Evolutionary conservation across 495 filamentous ascomycete species (phyloP).

Genomic region (Letharia lupina): DNA sequence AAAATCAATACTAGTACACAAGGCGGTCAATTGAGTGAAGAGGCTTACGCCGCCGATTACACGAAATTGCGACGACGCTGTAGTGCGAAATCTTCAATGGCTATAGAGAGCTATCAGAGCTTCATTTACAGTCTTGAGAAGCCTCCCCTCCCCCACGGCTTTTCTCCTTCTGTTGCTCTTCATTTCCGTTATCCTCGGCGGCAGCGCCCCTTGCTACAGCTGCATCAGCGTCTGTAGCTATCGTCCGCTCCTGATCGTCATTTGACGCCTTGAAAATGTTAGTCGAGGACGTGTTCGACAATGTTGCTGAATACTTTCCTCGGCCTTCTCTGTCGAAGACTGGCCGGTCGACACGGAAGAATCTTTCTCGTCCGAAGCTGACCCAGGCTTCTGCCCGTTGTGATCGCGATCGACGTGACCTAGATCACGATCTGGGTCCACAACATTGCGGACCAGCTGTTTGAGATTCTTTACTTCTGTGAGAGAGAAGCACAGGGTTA

Average conservation of each 20-base stretch:
- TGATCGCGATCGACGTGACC: constrained; percentile 62
- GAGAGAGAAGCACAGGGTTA: constrained; percentile 12
- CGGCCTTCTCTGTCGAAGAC: background rate
- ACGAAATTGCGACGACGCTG: background rate
- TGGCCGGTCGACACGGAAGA: background rate
- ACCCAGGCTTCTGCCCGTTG: background rate
- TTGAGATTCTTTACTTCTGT: constrained; percentile 84
- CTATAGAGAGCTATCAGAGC: background rate
- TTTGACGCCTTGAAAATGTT: background rate
- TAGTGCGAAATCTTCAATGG: background rate
- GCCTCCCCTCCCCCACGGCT: background rate
- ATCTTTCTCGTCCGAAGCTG: background rate
- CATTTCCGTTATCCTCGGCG: background rate
- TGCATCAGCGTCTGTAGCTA: constrained; percentile 3
- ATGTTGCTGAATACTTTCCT: background rate
- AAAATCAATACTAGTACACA: background rate
- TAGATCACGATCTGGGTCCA: constrained; percentile 66
- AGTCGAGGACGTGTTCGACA: background rate
- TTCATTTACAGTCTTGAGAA: constrained; percentile 7
- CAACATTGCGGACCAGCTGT: constrained; percentile 71
- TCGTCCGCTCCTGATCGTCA: background rate
- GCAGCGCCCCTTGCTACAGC: background rate
- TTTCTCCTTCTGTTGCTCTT: background rate
- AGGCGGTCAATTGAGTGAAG: background rate
- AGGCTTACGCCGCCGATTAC: background rate